Evolutionary conservation across 176 grass and related monocot species (phyloP).

Genomic region (Poa pratensis): DNA sequence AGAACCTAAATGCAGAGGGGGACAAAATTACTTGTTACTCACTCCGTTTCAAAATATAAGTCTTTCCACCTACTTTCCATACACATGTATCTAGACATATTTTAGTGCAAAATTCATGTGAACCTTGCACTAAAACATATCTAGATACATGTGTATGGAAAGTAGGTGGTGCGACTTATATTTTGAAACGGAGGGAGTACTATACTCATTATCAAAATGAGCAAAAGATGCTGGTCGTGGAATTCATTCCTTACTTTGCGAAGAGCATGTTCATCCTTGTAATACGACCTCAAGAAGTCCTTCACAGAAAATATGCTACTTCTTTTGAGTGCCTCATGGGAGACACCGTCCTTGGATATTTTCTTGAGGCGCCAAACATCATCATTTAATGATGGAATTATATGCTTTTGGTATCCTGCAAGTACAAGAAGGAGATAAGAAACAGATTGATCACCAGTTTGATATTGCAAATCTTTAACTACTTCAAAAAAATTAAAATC

Average conservation of each 20-base stretch:
- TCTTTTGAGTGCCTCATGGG: conserved; percentile 36
- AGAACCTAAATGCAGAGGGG: conserved; percentile 41
- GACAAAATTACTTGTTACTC: neutral
- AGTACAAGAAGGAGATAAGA: neutral
- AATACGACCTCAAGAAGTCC: conserved; percentile 48
- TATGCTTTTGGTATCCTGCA: conserved; percentile 49
- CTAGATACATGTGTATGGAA: too few relatives aligned
- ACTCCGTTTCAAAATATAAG: too few relatives aligned
- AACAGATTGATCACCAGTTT: neutral
- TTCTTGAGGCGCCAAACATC: conserved; percentile 54
- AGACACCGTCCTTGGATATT: conserved; percentile 45
- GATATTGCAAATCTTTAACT: neutral
- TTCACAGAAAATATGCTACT: conserved; percentile 38
- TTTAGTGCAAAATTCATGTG: too few relatives aligned
- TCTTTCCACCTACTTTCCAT: too few relatives aligned
- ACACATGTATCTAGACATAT: too few relatives aligned
- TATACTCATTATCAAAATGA: neutral
- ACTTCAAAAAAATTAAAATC: neutral
- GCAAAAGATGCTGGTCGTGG: neutral
- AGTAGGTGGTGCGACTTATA: too few relatives aligned
- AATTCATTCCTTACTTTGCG: conserved; percentile 46
- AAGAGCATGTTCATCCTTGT: conserved; percentile 38
- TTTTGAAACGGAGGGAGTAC: too few relatives aligned
- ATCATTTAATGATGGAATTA: conserved; percentile 45
- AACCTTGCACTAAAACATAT: too few relatives aligned